Conservation (phyloP, 2,329 filamentous ascomycete species). For the Colletotrichum sp. region DNA sequence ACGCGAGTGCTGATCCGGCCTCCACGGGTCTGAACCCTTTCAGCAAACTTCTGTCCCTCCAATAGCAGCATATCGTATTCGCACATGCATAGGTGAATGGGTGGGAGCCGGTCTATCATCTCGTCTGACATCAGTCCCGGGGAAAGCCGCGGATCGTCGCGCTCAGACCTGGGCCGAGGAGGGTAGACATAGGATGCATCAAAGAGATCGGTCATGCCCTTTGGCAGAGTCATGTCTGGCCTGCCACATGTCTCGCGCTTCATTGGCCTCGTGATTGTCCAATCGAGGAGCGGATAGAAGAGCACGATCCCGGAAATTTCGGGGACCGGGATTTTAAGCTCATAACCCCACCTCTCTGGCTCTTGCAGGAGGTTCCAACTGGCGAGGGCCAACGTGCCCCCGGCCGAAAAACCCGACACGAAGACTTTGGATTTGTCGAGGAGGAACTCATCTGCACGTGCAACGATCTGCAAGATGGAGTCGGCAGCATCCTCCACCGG, state of each 20-base stretch:
- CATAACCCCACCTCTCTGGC: conserved; percentile 43
- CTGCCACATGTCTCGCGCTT: conserved; percentile 58
- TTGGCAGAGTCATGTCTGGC: conserved; percentile 64
- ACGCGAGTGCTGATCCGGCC: conserved; percentile 41
- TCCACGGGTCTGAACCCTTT: conserved; percentile 49
- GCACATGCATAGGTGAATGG: conserved; percentile 64
- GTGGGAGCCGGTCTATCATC: conserved; percentile 55
- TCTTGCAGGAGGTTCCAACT: conserved; percentile 51
- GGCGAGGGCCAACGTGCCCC: conserved; percentile 60
- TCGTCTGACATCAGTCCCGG: conserved; percentile 61
- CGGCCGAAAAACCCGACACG: conserved; percentile 69
- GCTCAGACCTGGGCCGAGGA: conserved; percentile 45
- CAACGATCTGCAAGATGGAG: conserved; percentile 64
- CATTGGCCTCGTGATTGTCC: conserved; percentile 59
- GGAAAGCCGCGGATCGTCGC: conserved; percentile 60
- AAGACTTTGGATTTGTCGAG: conserved; percentile 62
- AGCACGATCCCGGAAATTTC: conserved; percentile 57
- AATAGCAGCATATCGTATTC: conserved; percentile 69
- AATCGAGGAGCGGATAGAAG: conserved; percentile 69
- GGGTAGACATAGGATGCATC: conserved; percentile 67
- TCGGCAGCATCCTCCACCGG: conserved; percentile 71
- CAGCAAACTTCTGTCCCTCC: conserved; percentile 65
- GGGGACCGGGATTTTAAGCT: conserved; percentile 42
- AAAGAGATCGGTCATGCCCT: conserved; percentile 64
- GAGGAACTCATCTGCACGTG: conserved; percentile 59